Conservation (phyloP, 2,329 filamentous ascomycete genomes). For the Botrytis galanthina region DNA sequence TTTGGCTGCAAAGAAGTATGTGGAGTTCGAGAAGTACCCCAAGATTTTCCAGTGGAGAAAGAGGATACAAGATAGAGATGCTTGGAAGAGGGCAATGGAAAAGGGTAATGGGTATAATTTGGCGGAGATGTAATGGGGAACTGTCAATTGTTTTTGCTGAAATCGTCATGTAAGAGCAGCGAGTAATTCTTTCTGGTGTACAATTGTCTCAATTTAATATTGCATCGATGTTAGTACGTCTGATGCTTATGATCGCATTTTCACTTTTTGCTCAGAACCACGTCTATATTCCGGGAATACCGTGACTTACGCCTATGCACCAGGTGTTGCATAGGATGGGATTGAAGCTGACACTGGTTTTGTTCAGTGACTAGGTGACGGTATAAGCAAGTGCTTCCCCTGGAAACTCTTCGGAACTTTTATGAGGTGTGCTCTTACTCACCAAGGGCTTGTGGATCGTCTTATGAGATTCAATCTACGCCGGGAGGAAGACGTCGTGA, state of each 20-base stretch:
- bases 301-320: not conserved
- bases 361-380: not conserved
- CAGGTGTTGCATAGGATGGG: not conserved
- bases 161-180: not conserved
- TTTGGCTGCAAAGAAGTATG: conserved; percentile 35
- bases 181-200: not conserved
- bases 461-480: not conserved
- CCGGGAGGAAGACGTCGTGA: not conserved
- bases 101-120: conserved; percentile 40
- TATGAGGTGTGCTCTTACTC: not conserved
- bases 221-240: not conserved
- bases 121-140: not conserved
- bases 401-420: not conserved
- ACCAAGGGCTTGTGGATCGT: not conserved
- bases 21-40: conserved; percentile 37
- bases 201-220: not conserved
- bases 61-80: conserved; percentile 34
- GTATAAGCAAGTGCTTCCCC: not conserved
- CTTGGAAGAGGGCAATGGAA: conserved; percentile 37
- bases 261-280: not conserved
- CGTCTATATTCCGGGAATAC: not conserved
- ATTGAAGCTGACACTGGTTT: not conserved
- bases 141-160: not conserved
- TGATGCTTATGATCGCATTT: not conserved
- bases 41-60: conserved; percentile 38